Percentiles rank a stretch among this genome's conserved stretches.
phyloP scores from a whole-genome alignment of 164 flowering plant species.

The Amborella trichopoda region DNA sequence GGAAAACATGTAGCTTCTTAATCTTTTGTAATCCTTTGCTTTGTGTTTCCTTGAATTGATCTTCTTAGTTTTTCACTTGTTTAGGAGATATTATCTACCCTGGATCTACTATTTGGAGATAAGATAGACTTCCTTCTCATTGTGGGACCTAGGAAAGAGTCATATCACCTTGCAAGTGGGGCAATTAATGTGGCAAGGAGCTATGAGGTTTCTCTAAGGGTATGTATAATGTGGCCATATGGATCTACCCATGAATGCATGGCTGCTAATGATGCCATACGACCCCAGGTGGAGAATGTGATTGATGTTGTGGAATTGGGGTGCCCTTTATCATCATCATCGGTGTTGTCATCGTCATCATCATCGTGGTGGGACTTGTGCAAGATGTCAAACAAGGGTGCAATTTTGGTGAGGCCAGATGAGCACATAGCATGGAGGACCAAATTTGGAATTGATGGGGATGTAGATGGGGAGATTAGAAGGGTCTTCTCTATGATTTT shows the following conservation, averaged over 20 bases:
- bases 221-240: conserved; percentile 68
- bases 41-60: too few relatives aligned
- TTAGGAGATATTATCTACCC: conserved; percentile 54
- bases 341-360: conserved; percentile 14
- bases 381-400: conserved; percentile 56
- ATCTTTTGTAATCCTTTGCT: too few relatives aligned
- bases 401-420: conserved; percentile 87
- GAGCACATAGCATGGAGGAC: conserved; percentile 86
- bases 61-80: conserved; percentile 1
- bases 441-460: conserved; percentile 24
- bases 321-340: background rate
- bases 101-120: conserved; percentile 63
- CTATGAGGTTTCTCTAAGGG: conserved; percentile 33
- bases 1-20: too few relatives aligned
- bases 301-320: conserved; percentile 47
- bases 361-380: conserved; percentile 84
- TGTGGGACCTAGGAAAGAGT: conserved; percentile 50
- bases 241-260: conserved; percentile 8
- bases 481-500: conserved; percentile 38
- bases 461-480: conserved; percentile 34
- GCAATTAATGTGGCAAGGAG: conserved; percentile 48
- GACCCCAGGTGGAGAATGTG: conserved; percentile 35
- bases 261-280: conserved; percentile 22
- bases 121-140: conserved; percentile 73
- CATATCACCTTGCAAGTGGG: conserved; percentile 61